Percentiles rank a stretch among this genome's conserved stretches.
phyloP scores from a whole-genome alignment of 345 rosid genomes.

The Linum tenue region DNA sequence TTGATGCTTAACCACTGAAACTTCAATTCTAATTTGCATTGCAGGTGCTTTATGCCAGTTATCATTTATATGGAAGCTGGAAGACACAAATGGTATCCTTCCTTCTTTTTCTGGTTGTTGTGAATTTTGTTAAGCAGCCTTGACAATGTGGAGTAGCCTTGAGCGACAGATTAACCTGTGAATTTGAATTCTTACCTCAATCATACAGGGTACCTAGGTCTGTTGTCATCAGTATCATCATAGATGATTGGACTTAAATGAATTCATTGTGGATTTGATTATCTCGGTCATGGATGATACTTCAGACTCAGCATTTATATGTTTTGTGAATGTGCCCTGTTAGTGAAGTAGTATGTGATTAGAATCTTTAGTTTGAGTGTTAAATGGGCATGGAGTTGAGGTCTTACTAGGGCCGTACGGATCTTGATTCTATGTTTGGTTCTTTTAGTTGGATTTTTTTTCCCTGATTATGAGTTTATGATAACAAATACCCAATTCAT shows the following conservation, averaged over 20 bases:
- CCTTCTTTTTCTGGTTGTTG: background rate
- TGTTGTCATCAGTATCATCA: background rate
- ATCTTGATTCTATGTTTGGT: too few relatives aligned
- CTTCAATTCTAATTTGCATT: conserved; percentile 1
- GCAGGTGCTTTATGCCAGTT: conserved; percentile 85
- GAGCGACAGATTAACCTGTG: too few relatives aligned
- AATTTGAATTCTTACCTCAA: background rate
- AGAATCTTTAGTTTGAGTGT: too few relatives aligned
- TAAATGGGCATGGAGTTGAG: background rate
- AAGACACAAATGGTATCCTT: conserved; percentile 57
- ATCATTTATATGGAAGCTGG: conserved; percentile 63
- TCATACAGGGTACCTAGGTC: background rate
- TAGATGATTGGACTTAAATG: background rate
- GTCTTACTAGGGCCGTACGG: background rate
- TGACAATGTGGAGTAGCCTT: too few relatives aligned
- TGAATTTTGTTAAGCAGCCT: background rate
- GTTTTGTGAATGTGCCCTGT: background rate
- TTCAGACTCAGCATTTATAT: too few relatives aligned
- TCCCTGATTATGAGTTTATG: too few relatives aligned
- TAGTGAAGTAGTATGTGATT: too few relatives aligned
- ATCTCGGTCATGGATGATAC: background rate
- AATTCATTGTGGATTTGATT: background rate
- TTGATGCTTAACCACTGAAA: background rate
- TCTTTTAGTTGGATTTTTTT: too few relatives aligned
- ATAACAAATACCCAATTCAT: too few relatives aligned